Conservation (phyloP, 768 basidiomycete genomes). For the Lanmaoa pseudosensibilis region DNA sequence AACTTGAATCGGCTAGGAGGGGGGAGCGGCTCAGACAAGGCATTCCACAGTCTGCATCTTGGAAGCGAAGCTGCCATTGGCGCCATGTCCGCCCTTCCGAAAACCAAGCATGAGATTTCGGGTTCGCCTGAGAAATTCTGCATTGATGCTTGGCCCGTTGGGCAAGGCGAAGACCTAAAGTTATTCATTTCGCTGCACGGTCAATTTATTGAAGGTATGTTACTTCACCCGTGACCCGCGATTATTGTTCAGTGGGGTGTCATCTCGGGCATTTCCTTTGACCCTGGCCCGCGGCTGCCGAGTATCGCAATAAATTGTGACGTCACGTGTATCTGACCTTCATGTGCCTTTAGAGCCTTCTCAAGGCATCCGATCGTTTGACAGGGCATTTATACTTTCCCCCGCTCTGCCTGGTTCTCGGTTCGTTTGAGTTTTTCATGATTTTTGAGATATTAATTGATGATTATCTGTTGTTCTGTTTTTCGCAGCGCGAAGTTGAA, state of each 20-base stretch:
- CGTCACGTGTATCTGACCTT: slow-evolving; percentile 22
- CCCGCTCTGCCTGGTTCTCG: slow-evolving; percentile 79
- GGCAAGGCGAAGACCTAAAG: slow-evolving; percentile 54
- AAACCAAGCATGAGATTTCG: slow-evolving; percentile 79
- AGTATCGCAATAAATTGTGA: slow-evolving; percentile 7
- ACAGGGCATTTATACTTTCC: slow-evolving; percentile 85
- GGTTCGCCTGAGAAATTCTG: slow-evolving; percentile 81
- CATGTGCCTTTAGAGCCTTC: slow-evolving; percentile 51
- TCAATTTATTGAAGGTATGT: slow-evolving; percentile 86
- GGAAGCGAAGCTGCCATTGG: slow-evolving; percentile 65
- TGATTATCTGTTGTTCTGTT: slow-evolving; percentile 10
- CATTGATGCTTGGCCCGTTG: slow-evolving; percentile 82
- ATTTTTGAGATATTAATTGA: slow-evolving; percentile 3
- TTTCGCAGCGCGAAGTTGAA: slow-evolving; percentile 63
- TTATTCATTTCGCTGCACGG: slow-evolving; percentile 81
- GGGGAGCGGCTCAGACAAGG: slow-evolving; percentile 58
- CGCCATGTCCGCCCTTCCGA: slow-evolving; percentile 64
- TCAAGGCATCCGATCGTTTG: slow-evolving; percentile 87
- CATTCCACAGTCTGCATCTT: slow-evolving; percentile 65
- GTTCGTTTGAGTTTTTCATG: slow-evolving; percentile 47
- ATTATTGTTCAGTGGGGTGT: slow-evolving; percentile 3
- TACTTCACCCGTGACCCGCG: slow-evolving; percentile 1
- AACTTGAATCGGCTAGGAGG: slow-evolving; percentile 72
- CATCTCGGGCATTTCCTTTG: slow-evolving; percentile 14
- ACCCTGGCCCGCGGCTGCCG: slow-evolving; percentile 1